Evolutionary conservation across 768 basidiomycete genomes (phyloP).

Genomic region (Lepiota brunneoincarnata): DNA sequence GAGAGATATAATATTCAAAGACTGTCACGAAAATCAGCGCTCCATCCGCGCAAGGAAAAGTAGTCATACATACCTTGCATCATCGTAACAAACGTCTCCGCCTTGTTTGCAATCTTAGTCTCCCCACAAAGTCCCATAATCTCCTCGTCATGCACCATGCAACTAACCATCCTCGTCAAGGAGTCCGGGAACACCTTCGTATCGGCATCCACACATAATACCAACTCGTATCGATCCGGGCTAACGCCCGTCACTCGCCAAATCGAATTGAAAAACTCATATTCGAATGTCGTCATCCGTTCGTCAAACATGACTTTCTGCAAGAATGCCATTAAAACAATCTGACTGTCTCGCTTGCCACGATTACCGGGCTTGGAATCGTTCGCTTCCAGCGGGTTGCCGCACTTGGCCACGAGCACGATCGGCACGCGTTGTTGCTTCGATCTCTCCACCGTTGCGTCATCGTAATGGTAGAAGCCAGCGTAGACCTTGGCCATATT

Average conservation of each 20-base stretch:
- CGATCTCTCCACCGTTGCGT: constrained; percentile 80
- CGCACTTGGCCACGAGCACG: constrained; percentile 92
- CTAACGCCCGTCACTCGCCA: constrained; percentile 95
- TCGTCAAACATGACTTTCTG: constrained; percentile 99
- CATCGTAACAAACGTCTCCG: constrained; percentile 98
- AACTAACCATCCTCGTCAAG: constrained; percentile 91
- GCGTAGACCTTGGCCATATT: constrained; percentile 99
- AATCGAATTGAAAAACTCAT: constrained; percentile 98
- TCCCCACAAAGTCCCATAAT: constrained; percentile 99
- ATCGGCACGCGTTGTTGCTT: constrained; percentile 98
- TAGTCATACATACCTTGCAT: constrained; percentile 79
- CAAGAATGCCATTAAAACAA: constrained; percentile 95
- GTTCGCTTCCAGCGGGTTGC: constrained; percentile 85
- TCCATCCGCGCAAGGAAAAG: not conserved
- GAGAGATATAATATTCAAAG: constrained; percentile 99
- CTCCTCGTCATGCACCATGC: constrained; percentile 95
- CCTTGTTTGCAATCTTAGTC: constrained; percentile 99
- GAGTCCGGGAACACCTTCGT: constrained; percentile 99
- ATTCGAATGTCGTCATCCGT: constrained; percentile 99
- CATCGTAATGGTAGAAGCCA: constrained; percentile 95
- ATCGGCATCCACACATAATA: constrained; percentile 95
- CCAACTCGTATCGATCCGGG: constrained; percentile 93
- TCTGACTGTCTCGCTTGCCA: constrained; percentile 98
- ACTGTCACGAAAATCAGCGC: constrained; percentile 46
- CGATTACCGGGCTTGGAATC: constrained; percentile 97